Percentiles rank a stretch among this genome's conserved stretches.
phyloP scores from a whole-genome alignment of 768 basidiomycete genomes.

The Boletus tylopilopsis region DNA sequence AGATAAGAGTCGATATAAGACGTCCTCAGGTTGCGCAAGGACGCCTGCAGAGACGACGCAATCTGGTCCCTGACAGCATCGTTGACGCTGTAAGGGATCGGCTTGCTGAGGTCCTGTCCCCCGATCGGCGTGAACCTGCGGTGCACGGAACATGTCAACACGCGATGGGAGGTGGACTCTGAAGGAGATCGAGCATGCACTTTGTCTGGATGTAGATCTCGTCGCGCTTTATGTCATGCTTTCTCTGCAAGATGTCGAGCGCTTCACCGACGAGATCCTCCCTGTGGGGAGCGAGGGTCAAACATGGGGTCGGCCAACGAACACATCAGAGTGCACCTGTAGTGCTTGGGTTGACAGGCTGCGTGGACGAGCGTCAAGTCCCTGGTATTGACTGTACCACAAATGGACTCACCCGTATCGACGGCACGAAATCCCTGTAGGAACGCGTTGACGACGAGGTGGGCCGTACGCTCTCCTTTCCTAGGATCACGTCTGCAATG shows the following conservation, averaged over 20 bases:
- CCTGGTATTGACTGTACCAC: slow-evolving; percentile 8
- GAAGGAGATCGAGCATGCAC: slow-evolving; percentile 32
- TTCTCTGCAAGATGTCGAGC: slow-evolving; percentile 48
- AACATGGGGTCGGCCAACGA: not conserved
- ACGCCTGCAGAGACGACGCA: slow-evolving; percentile 53
- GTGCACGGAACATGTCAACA: not conserved
- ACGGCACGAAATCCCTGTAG: slow-evolving; percentile 75
- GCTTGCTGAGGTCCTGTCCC: slow-evolving; percentile 68
- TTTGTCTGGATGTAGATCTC: slow-evolving; percentile 81
- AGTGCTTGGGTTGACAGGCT: slow-evolving; percentile 75
- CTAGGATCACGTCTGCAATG: slow-evolving; percentile 33
- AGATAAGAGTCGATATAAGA: slow-evolving; percentile 76
- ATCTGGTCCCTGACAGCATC: slow-evolving; percentile 58
- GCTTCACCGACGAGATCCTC: slow-evolving; percentile 83
- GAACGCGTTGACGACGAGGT: slow-evolving; percentile 68
- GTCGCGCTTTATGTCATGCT: slow-evolving; percentile 62
- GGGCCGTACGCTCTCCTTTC: slow-evolving; percentile 72
- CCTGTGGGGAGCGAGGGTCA: slow-evolving; percentile 33
- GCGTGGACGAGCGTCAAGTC: slow-evolving; percentile 8
- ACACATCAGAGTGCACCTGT: slow-evolving; percentile 41
- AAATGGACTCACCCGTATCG: slow-evolving; percentile 64
- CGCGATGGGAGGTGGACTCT: not conserved
- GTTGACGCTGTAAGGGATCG: slow-evolving; percentile 67
- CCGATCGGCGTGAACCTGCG: slow-evolving; percentile 66
- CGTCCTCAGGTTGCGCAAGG: slow-evolving; percentile 65